Percentiles rank a stretch among this genome's conserved stretches.
phyloP scores from a whole-genome alignment of 768 basidiomycete species.

The Tricholoma terreum region DNA sequence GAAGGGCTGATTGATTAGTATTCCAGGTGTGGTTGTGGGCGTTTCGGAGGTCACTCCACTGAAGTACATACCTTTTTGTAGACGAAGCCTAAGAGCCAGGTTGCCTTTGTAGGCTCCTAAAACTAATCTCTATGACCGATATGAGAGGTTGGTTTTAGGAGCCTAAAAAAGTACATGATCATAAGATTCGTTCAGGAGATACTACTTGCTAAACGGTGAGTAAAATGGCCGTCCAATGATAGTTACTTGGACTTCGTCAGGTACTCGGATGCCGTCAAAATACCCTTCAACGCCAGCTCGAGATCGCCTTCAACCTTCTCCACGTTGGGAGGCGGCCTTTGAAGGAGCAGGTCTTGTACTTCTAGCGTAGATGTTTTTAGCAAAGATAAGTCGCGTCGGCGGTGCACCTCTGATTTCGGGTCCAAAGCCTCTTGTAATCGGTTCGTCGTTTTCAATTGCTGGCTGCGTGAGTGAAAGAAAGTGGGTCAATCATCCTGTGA shows the following conservation, averaged over 20 bases:
- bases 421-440: not conserved
- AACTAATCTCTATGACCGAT: not conserved
- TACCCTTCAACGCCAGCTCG: not conserved
- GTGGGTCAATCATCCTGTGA: not conserved
- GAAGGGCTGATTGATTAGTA: too few species aligned
- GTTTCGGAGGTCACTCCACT: too few species aligned
- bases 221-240: not conserved
- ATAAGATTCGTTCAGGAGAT: not conserved
- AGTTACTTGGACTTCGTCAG: not conserved
- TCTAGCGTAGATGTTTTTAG: not conserved
- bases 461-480: not conserved
- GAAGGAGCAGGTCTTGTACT: not conserved
- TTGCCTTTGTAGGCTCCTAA: not conserved
- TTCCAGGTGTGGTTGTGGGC: too few species aligned
- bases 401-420: not conserved
- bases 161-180: not conserved
- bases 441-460: not conserved
- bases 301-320: not conserved
- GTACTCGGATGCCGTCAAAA: not conserved
- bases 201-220: too few species aligned
- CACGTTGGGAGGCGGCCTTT: not conserved
- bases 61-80: not conserved
- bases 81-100: not conserved
- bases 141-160: not conserved
- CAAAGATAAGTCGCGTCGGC: not conserved